A percentile compares a stretch with the other conserved stretches of the same genome.
Evolutionary conservation across 176 grass and related monocot species (phyloP).

Genomic region (Rhynchospora pubera): DNA sequence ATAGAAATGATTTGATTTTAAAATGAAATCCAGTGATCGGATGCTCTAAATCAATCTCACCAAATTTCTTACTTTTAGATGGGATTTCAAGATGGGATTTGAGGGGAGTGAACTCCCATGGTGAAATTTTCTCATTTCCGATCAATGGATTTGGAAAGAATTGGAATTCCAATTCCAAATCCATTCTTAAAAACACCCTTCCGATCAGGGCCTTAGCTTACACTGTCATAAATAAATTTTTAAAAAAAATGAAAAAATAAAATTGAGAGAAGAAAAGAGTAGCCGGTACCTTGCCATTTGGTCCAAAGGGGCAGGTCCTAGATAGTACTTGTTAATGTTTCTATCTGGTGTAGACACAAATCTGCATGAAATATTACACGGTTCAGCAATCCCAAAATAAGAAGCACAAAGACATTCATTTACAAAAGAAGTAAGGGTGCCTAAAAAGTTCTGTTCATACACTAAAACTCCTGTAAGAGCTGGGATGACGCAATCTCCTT

Average conservation of each 20-base stretch:
- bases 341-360: slow-evolving; percentile 35
- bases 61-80: no score
- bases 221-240: not conserved
- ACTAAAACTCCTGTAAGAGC: slow-evolving; percentile 32
- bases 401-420: not conserved
- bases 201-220: no score
- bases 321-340: slow-evolving; percentile 36
- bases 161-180: no score
- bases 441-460: not conserved
- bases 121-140: no score
- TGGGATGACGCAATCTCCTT: slow-evolving; percentile 24
- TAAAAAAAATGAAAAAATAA: not conserved
- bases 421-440: not conserved
- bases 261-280: not conserved
- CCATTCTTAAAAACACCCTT: no score
- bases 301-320: slow-evolving; percentile 37
- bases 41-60: no score
- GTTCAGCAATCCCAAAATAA: not conserved
- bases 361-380: slow-evolving; percentile 14
- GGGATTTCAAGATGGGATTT: no score
- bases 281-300: slow-evolving; percentile 32
- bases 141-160: no score
- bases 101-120: no score
- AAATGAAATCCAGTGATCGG: no score
- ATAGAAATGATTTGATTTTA: no score